Evolutionary conservation across 495 filamentous ascomycete species (phyloP), one percentile per base, ranked within the genome.

Genomic region (Penicillium paradoxum): DNA sequence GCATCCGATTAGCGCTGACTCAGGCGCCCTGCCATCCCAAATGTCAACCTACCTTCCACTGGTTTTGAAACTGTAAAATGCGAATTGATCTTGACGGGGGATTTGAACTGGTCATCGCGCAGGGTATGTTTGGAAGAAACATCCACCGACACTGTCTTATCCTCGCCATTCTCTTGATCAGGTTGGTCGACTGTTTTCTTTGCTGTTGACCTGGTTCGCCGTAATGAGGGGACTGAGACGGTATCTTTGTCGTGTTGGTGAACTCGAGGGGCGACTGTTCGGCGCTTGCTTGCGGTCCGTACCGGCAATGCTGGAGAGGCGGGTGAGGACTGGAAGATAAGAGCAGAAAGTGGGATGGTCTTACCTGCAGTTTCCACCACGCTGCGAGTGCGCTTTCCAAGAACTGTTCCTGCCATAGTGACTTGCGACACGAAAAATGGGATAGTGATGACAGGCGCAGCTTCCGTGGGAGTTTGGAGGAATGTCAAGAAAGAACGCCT

Each of bases 261-360:
- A 33, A 62, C 62, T 40, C 62, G 66, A 53, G 70, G 70, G 11
- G 63, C 63, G 58, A 74, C 75, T 55, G 72, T 80, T 63, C 79
- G 83, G 71, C 78, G 82, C 74, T 79, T 91, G 72, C 75, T 84
- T 68, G 71, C 77, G 54, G 77, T 82, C n/a, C 73, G 74, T 30
- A 73, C 49, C 15, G 69, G 68, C 7, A 69, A 42, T 43, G 69
- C 77, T 68, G 74, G 6, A 19, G 17, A 40, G 43, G 25, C 40
- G 45, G 41, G 48, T 59, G 13, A 57, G 46, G 8, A 47, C 6
- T 32, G 19, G n/a, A 14, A 34, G 38, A 45, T 18, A 49, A 50
- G 34, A 33, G 27, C 11, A 14, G 37, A 14, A 53, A 32, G 43
- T 25, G 36, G 18, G 37, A 33, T 51, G 30, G 27, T 34, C 54